Base-by-base conservation (phyloP, 2,329 filamentous ascomycete genomes). In the Pseudogymnoascus sp. region DNA sequence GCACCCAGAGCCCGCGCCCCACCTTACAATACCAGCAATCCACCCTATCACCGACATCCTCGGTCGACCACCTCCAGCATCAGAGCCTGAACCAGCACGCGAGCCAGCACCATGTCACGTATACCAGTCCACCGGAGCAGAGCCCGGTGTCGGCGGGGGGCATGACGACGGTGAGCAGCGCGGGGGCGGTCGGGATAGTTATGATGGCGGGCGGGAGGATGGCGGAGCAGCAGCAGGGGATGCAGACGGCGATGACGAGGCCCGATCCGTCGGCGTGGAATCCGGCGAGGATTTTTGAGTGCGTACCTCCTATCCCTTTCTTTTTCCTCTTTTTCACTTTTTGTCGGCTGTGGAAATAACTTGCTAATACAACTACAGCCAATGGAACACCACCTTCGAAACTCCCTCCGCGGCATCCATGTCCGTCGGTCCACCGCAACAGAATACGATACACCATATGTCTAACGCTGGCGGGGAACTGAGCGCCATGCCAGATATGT, bases 361-460 rank as follows among this genome's bases (percentile, higher is more conserved):
- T 35, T 63, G 61, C 69, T 76, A 68, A 79, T 65, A 38, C 60
- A 5, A 9, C 45, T 68, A 66, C 71, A 96, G 93, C 75, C 91
- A 96, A 80, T 97, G 93, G 93, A 93, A 96, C 76, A 88, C 89
- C 72, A 93, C 93, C 67, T 97, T 97, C 78, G 90, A 91, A 80
- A 90, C 71, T 71, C 70, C 66, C 70, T 70, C 69, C 69, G 65
- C 68, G 64, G 66, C 63, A 23, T 14, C 52, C n/a, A 14, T 35
- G 6, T 5, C 49, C n/a, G 8, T 12, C 14, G 8, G 4, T 1
- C 23, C 49, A 4, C 49, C 49, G 18, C 23, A n/a, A 18, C 49
- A 55, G 3, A 11, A 21, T 5, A 28, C 28, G 14, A 58, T 58
- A 14, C 49, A 18, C 4, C 49, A 35, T 4, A 21, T 31, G 25